A percentile compares a stretch with the other conserved stretches of the same genome.
Evolutionary conservation across 192 early-diverging fungal genomes (phyloP).

Genomic region (Coemansia umbellata): DNA sequence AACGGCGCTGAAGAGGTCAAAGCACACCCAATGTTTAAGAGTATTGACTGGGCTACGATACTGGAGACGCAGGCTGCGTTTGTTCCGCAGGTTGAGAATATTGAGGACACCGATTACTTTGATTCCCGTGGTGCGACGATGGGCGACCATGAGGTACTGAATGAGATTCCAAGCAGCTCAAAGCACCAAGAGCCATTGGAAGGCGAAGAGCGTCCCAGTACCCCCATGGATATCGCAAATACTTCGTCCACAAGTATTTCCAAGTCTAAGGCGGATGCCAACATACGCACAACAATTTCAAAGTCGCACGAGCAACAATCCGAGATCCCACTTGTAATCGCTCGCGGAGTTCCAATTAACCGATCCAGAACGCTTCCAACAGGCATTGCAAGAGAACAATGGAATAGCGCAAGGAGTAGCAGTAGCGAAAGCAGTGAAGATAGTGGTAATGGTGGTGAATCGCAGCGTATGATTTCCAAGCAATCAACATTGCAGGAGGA

Average conservation of each 20-base stretch:
- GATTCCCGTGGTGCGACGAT: conserved; percentile 78
- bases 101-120: conserved; percentile 93
- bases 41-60: conserved; percentile 60
- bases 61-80: conserved; percentile 69
- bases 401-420: neutral
- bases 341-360: neutral
- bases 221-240: too few species aligned
- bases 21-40: conserved; percentile 58
- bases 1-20: conserved; percentile 58
- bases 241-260: too few species aligned
- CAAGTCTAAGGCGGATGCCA: neutral
- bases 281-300: neutral
- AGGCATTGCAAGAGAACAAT: conserved; percentile 20
- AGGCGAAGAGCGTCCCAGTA: neutral
- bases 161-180: too few species aligned
- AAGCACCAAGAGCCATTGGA: too few species aligned
- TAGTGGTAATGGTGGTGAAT: neutral
- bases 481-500: neutral
- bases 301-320: neutral
- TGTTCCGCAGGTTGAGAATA: conserved; percentile 68
- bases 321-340: conserved; percentile 3
- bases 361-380: neutral
- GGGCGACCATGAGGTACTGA: conserved; percentile 34
- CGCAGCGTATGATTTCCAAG: neutral
- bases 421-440: neutral